Conservation (phyloP, 768 basidiomycete genomes). For the Suillus subluteus region DNA sequence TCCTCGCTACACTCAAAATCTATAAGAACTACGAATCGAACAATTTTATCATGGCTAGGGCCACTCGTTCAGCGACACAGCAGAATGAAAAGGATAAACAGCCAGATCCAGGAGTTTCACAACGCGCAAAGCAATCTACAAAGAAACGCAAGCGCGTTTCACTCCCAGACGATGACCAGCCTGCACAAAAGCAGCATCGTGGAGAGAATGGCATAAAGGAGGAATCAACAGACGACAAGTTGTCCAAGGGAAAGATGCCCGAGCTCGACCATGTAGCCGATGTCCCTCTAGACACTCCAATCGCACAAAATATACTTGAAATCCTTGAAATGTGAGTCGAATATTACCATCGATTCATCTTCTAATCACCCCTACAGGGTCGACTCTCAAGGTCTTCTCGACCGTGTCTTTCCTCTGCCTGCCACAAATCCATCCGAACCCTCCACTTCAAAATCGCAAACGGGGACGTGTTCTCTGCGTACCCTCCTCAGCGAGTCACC, state of each 20-base stretch:
- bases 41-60: constrained; percentile 61
- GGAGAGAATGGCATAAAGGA: constrained; percentile 40
- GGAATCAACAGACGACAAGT: constrained; percentile 29
- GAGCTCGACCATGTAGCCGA: constrained; percentile 47
- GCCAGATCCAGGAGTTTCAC: constrained; percentile 22
- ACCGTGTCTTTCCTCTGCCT: constrained; percentile 72
- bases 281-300: constrained; percentile 45
- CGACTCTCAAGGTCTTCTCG: constrained; percentile 77
- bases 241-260: constrained; percentile 22
- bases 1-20: constrained; percentile 16
- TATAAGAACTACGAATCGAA: constrained; percentile 9
- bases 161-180: constrained; percentile 50
- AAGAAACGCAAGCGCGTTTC: constrained; percentile 75
- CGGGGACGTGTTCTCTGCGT: constrained; percentile 52
- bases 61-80: constrained; percentile 68
- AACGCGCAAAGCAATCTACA: constrained; percentile 34
- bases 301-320: constrained; percentile 60
- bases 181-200: constrained; percentile 52
- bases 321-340: constrained; percentile 58
- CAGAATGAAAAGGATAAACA: constrained; percentile 42
- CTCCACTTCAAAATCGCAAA: constrained; percentile 40
- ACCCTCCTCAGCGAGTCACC: constrained; percentile 57
- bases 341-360: not conserved
- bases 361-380: constrained; percentile 43
- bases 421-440: constrained; percentile 43